phyloP scores from a whole-genome alignment of 176 grass and related monocot genomes.

The Melocanna baccifera region DNA sequence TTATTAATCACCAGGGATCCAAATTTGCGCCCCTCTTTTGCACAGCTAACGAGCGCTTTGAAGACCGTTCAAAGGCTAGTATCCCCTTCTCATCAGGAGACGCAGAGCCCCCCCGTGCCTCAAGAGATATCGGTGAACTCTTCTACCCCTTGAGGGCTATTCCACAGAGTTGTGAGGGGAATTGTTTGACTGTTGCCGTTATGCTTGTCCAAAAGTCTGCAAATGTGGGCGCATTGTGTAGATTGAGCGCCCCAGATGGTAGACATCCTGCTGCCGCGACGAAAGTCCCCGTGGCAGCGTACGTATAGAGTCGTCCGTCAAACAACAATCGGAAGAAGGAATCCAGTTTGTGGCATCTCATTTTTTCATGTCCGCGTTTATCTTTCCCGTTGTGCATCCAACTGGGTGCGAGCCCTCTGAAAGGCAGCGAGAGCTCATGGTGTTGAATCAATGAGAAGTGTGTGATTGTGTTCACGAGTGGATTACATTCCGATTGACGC shows the following conservation, averaged over 20 bases:
- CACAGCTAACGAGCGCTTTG: constrained; percentile 66
- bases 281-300: constrained; percentile 30
- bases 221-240: constrained; percentile 50
- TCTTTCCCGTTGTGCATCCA: constrained; percentile 15
- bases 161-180: constrained; percentile 25
- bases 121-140: constrained; percentile 94
- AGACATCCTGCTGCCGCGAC: constrained; percentile 28
- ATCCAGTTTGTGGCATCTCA: constrained; percentile 9
- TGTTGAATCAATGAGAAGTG: not conserved
- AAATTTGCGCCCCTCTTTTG: constrained; percentile 82
- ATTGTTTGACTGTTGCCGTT: constrained; percentile 28
- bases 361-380: not conserved
- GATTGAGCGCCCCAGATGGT: constrained; percentile 49
- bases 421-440: constrained; percentile 58
- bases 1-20: constrained; percentile 55
- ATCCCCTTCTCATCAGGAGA: constrained; percentile 60
- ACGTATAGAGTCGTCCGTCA: constrained; percentile 46
- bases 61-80: constrained; percentile 80
- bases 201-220: constrained; percentile 12
- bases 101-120: constrained; percentile 55
- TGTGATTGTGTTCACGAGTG: not conserved
- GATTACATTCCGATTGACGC: not conserved
- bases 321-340: constrained; percentile 36
- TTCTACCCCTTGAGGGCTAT: constrained; percentile 55
- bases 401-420: constrained; percentile 44